Percentiles rank a stretch among this genome's conserved stretches.
These are phyloP conservation scores for Tolypocladium tundrense DNA, from an alignment of 2,329 filamentous ascomycete genomes.

Conservation along the genomic window DNA sequence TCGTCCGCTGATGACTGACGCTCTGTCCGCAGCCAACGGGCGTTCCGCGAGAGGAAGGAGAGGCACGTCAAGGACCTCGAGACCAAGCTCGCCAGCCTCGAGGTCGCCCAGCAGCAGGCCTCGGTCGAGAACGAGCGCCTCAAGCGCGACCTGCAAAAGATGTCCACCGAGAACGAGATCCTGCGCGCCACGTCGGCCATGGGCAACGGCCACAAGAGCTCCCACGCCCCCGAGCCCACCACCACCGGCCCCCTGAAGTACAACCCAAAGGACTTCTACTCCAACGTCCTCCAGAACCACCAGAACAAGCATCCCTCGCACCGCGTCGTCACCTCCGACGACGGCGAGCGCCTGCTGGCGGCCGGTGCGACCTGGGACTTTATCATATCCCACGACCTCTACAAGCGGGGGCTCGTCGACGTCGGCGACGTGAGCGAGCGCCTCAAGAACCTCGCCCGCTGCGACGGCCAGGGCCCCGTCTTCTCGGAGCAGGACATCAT, in stretches of 20 bases:
- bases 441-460: constrained; percentile 64
- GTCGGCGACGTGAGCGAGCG: constrained; percentile 71
- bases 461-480: constrained; percentile 80
- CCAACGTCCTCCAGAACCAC: constrained; percentile 50
- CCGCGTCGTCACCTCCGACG: constrained; percentile 55
- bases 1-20: neutral
- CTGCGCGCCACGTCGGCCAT: constrained; percentile 63
- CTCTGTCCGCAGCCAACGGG: constrained; percentile 61
- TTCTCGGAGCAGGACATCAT: constrained; percentile 70
- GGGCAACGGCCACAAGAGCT: constrained; percentile 18
- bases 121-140: constrained; percentile 78
- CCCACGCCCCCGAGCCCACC: constrained; percentile 34
- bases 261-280: constrained; percentile 63
- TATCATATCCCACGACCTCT: constrained; percentile 72
- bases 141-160: constrained; percentile 72
- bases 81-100: constrained; percentile 67
- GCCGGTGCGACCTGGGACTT: constrained; percentile 81
- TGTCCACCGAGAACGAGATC: constrained; percentile 86
- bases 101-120: constrained; percentile 61
- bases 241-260: constrained; percentile 61
- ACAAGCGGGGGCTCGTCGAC: constrained; percentile 68
- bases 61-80: constrained; percentile 90
- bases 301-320: constrained; percentile 55
- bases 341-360: constrained; percentile 60
- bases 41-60: constrained; percentile 93